Conservation (phyloP, 1,284 basidiomycete genomes). For the Malassezia globosa region DNA sequence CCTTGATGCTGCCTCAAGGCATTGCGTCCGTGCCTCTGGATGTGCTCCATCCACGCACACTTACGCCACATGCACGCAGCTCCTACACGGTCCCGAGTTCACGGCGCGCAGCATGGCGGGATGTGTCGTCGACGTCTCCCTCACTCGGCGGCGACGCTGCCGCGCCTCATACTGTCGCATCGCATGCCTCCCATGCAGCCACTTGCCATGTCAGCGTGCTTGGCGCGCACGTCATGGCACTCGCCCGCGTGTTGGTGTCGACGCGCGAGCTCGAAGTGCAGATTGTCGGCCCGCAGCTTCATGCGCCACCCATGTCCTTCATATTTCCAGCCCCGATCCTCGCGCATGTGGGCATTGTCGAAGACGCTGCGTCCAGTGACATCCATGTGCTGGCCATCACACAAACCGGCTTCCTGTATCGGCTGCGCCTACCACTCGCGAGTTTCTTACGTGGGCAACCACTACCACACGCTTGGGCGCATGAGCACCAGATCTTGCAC, state of each 20-base stretch:
- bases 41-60: constrained; percentile 5
- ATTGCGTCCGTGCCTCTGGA: constrained; percentile 18
- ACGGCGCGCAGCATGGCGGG: background rate
- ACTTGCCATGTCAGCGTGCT: constrained; percentile 8
- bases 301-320: constrained; percentile 17
- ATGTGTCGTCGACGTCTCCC: background rate
- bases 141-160: no score
- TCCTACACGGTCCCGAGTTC: constrained; percentile 3
- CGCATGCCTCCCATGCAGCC: constrained; percentile 10
- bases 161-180: background rate
- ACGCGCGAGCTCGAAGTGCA: constrained; percentile 28
- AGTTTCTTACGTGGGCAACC: constrained; percentile 21
- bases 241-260: constrained; percentile 25
- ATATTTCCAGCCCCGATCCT: constrained; percentile 31
- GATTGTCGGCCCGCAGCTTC: background rate
- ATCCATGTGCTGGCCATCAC: constrained; percentile 30
- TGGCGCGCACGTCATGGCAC: constrained; percentile 16
- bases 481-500: constrained; percentile 24
- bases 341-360: constrained; percentile 23
- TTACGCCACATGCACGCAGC: background rate
- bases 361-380: constrained; percentile 19
- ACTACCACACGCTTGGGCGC: constrained; percentile 22
- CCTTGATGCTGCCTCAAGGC: constrained; percentile 15
- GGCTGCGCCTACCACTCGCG: constrained; percentile 23
- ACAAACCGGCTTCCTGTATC: constrained; percentile 26